These are phyloP conservation scores for Paecilomyces fulvus DNA, from an alignment of 2,329 filamentous ascomycete genomes.

Conservation along the genomic window DNA sequence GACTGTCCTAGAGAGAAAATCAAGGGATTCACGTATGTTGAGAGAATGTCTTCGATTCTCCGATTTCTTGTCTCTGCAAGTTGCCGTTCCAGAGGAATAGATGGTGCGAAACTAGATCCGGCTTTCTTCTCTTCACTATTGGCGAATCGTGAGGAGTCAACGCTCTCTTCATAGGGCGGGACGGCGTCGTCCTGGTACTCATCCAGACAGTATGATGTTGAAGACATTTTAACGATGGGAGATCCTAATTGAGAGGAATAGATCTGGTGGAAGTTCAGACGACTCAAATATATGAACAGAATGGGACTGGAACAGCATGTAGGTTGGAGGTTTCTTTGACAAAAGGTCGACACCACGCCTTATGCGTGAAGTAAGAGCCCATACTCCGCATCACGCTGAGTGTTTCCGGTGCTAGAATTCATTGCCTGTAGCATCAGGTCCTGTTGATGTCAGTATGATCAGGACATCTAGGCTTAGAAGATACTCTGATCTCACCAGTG, in stretches of 20 bases:
- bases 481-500: not conserved
- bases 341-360: not conserved
- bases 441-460: not conserved
- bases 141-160: slow-evolving; percentile 4
- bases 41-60: slow-evolving; percentile 32
- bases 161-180: slow-evolving; percentile 27
- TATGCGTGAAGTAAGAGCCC: not conserved
- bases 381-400: not conserved
- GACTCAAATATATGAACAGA: not conserved
- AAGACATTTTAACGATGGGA: not conserved
- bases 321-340: not conserved
- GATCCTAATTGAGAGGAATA: not conserved
- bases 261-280: not conserved
- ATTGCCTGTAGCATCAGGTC: not conserved
- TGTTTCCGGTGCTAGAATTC: not conserved
- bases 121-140: not conserved
- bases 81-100: slow-evolving; percentile 13
- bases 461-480: not conserved
- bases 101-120: slow-evolving; percentile 11
- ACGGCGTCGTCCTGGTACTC: slow-evolving; percentile 18
- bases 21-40: slow-evolving; percentile 33
- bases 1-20: slow-evolving; percentile 31
- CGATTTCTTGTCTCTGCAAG: slow-evolving; percentile 31
- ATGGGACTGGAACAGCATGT: not conserved
- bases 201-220: not conserved